phyloP scores from a whole-genome alignment of 192 early-diverging fungal species.

The Coemansia sp. region DNA sequence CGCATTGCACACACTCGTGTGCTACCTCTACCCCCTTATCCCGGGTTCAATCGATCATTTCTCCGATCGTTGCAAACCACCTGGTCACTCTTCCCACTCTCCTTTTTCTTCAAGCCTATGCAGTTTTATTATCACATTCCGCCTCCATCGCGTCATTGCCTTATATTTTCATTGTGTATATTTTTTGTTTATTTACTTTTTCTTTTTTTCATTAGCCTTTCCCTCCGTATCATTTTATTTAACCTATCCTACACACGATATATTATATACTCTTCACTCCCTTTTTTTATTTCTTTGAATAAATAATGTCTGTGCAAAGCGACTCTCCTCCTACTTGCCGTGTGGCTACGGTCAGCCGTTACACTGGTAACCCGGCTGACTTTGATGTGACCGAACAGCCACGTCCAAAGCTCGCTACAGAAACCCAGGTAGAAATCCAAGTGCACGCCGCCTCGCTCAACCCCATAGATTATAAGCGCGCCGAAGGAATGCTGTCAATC shows the following conservation, averaged over 20 bases:
- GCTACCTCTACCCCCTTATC: too few relatives aligned
- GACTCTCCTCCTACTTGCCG: slow-evolving; percentile 14
- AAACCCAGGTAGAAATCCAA: slow-evolving; percentile 22
- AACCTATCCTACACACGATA: too few relatives aligned
- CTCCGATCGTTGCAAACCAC: too few relatives aligned
- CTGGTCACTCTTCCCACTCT: too few relatives aligned
- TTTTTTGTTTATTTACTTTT: neutral
- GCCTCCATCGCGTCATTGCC: too few relatives aligned
- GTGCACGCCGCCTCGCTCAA: slow-evolving; percentile 55
- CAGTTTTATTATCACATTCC: too few relatives aligned
- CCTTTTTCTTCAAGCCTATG: too few relatives aligned
- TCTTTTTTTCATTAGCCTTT: neutral
- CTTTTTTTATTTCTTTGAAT: neutral
- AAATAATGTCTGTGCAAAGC: too few relatives aligned
- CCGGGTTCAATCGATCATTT: too few relatives aligned
- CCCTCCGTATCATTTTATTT: too few relatives aligned
- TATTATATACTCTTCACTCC: neutral
- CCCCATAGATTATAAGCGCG: slow-evolving; percentile 55
- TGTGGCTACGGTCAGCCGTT: slow-evolving; percentile 10
- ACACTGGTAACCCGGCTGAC: slow-evolving; percentile 16
- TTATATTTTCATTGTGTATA: too few relatives aligned
- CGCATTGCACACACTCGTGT: too few relatives aligned
- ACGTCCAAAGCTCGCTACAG: neutral
- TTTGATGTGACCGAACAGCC: slow-evolving; percentile 10
- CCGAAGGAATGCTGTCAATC: slow-evolving; percentile 36